These are phyloP conservation scores for Fusarium torreyae DNA, from an alignment of 2,329 filamentous ascomycete species.

Conservation along the genomic window DNA sequence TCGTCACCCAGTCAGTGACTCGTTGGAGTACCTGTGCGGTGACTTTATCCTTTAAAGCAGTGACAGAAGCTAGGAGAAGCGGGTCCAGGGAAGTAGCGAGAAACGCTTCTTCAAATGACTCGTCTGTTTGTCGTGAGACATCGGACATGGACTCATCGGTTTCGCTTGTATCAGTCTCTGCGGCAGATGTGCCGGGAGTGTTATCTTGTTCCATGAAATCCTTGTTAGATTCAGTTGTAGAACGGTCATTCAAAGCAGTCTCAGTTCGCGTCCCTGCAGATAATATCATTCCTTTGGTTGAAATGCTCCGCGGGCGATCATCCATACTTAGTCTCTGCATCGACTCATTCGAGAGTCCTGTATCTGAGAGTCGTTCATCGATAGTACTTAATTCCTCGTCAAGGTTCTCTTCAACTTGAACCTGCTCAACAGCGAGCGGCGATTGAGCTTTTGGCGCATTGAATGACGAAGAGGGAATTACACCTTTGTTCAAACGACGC, in stretches of 20 bases:
- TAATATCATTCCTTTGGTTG: background rate
- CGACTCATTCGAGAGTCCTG: slow-evolving; percentile 14
- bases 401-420: background rate
- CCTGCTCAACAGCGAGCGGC: background rate
- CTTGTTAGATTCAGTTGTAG: background rate
- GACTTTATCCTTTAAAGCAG: slow-evolving; percentile 28
- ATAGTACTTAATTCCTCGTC: slow-evolving; percentile 25
- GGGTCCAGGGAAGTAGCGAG: slow-evolving; percentile 17
- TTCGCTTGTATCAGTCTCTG: slow-evolving; percentile 21
- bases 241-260: background rate
- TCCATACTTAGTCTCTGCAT: background rate
- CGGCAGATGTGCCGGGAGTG: slow-evolving; percentile 22
- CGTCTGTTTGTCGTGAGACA: slow-evolving; percentile 27
- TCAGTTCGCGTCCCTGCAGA: slow-evolving; percentile 11
- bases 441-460: background rate
- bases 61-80: slow-evolving; percentile 2
- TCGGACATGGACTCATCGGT: slow-evolving; percentile 30
- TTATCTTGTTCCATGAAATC: background rate
- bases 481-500: slow-evolving; percentile 15
- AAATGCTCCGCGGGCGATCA: background rate
- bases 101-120: slow-evolving; percentile 33
- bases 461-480: background rate
- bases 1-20: slow-evolving; percentile 23
- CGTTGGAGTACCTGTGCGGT: slow-evolving; percentile 9
- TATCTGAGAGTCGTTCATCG: slow-evolving; percentile 26